Evolutionary conservation across 2,329 filamentous ascomycete species (phyloP), one percentile per base, ranked within the genome.

Genomic region (Ambrosiella cleistominuta): DNA sequence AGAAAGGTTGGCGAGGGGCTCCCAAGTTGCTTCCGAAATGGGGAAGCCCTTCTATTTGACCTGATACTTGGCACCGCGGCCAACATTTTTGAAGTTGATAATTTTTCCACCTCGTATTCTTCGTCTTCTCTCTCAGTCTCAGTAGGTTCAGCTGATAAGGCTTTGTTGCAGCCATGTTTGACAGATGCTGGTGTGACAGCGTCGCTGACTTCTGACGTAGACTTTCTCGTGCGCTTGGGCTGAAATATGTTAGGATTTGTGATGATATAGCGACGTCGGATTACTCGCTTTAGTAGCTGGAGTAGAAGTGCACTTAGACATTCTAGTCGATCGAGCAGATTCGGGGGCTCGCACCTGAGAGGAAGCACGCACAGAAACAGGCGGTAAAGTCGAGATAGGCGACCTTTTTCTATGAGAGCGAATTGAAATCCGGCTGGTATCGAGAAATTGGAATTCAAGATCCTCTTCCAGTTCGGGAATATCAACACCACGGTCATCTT

Each of bases 11-110:
- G 59, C 64, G 63, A 68, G 71, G 1, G 75, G 75, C 67, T 79
- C 77, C 78, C 78, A 81, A 0, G 76, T 79, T 60, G 74, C 78
- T 1, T 75, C 64, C 15, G 68, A 65, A 0, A 63, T 61, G 0
- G 68, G 55, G 57, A 70, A 80, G 0, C 73, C 74, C 62, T 73
- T 71, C 78, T 78, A 81, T 65, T 80, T 78, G 57, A 81, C 71
- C 2, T 68, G 61, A 64, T 75, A 81, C 63, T 71, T 65, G 61
- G 70, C 67, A 60, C 70, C 64, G 61, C 67, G 66, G 1, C 69
- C 71, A 4, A 66, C 64, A 42, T 75, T 66, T 3, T 64, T 66
- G 0, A 68, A 69, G 15, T 70, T 70, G 9, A 77, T 55, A 38
- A 79, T 74, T 65, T 63, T 63, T 80, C 76, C 0, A 79, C 74